phyloP scores from a whole-genome alignment of 371 early-diverging fungal species.

The Mucor indicus region DNA sequence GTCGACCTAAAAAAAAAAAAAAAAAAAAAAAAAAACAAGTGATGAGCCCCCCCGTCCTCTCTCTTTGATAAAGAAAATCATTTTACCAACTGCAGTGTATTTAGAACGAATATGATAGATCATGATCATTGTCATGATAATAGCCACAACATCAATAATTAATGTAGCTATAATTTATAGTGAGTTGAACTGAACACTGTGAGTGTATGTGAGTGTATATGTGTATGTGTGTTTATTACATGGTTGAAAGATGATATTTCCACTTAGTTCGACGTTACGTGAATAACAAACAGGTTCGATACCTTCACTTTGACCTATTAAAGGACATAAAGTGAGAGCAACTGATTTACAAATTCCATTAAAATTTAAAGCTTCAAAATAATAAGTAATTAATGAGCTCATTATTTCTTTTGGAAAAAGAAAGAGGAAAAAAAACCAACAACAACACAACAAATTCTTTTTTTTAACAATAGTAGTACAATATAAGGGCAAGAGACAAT shows the following conservation, averaged over 20 bases:
- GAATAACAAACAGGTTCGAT: slow-evolving; percentile 91
- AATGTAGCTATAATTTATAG: slow-evolving; percentile 59
- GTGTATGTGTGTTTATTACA: too few species aligned
- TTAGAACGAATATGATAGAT: slow-evolving; percentile 88
- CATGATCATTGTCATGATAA: slow-evolving; percentile 90
- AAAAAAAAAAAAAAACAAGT: too few species aligned
- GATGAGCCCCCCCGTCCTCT: too few species aligned
- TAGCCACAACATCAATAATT: slow-evolving; percentile 78
- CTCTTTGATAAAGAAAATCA: too few species aligned
- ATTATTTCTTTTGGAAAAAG: too few species aligned
- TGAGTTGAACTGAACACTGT: too few species aligned
- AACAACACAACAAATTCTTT: too few species aligned
- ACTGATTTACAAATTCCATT: slow-evolving; percentile 81
- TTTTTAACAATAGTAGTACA: too few species aligned
- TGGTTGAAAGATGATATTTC: slow-evolving; percentile 86
- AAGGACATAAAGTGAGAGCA: slow-evolving; percentile 83
- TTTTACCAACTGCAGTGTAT: slow-evolving; percentile 89
- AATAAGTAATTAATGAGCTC: too few species aligned
- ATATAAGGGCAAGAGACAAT: too few species aligned
- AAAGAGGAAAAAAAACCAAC: too few species aligned
- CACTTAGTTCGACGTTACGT: slow-evolving; percentile 82
- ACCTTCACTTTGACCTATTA: slow-evolving; percentile 74
- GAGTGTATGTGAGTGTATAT: too few species aligned
- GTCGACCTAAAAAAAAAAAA: slow-evolving; percentile 62
- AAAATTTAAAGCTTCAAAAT: slow-evolving; percentile 57